Conservation (phyloP, 345 rosid genomes). For the Rhodomyrtus tomentosa region DNA sequence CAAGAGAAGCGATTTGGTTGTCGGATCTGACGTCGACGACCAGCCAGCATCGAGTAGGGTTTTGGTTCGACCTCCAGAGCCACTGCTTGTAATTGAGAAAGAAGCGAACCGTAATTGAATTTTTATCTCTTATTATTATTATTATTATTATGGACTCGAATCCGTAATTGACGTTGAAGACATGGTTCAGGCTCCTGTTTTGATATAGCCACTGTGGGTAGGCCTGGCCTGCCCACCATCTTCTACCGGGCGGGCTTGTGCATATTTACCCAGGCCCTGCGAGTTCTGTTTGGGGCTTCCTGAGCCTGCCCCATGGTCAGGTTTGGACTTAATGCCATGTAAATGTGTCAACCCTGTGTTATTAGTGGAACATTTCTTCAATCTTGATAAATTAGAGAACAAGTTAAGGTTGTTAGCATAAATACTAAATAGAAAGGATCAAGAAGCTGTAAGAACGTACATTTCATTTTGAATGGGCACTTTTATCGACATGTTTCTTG, state of each 20-base stretch:
- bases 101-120: not conserved
- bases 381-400: not conserved
- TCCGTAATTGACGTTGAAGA: not conserved
- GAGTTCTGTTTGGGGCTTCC: not conserved
- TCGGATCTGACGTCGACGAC: not conserved
- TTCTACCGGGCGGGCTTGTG: not conserved
- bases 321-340: not conserved
- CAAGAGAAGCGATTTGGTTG: not conserved
- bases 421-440: not conserved
- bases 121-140: too few relatives aligned
- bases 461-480: not conserved
- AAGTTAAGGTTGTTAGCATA: not conserved
- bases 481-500: not conserved
- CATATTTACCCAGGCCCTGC: accelerated
- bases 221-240: not conserved
- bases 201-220: not conserved
- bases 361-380: not conserved
- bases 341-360: not conserved
- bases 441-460: not conserved
- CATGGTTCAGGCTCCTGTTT: not conserved
- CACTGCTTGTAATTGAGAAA: not conserved
- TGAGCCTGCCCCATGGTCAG: not conserved
- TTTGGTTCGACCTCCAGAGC: not conserved
- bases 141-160: too few relatives aligned
- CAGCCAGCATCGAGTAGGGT: not conserved